Evolutionary conservation across 495 filamentous ascomycete genomes (phyloP), one percentile per base, ranked within the genome.

Genomic region (Entonaema liquescens): DNA sequence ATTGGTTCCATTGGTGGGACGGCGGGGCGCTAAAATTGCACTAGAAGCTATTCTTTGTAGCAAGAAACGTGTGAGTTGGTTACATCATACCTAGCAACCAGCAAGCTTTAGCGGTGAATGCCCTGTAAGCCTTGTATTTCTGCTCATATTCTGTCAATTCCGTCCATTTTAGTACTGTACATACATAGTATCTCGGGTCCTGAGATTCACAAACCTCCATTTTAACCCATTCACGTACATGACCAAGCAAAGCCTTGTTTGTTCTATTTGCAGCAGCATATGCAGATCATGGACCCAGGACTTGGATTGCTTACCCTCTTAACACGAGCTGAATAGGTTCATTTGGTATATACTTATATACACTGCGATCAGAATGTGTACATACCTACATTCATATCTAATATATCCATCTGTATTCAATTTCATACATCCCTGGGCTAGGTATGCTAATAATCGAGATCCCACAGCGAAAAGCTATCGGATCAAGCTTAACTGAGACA

Each of bases 11-110:
- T 65, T 29, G 55, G 65, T 68, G 70, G 70, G 52, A 54, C 65
- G 21, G 65, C 70, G 70, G 70, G 70, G 65, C 60, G 59, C 70
- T 68, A 68, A 68, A 64, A 68, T 55, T 68, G 33, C 35, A n/a
- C 65, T 68, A 72, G 47, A 26, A 59, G 26, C 42, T 53, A 23
- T 44, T 59, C n/a, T 59, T 62, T 56, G 40, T 62, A 72, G 70
- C 33, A 23, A 59, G 60, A 72, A 72, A 72, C 26, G 29, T 54
- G 59, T 54, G 35, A 49, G 40, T 64, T 68, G 55, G 69, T 72
- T 72, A 72, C 69, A 72, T 72, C 69, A 72, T 72, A 64, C 52
- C 64, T 55, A 50, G 28, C 35, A 40, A 60, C 35, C 53, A 35
- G 53, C n/a, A 56, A 36, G n/a, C 29, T 23, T 28, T 17, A 54